These are phyloP conservation scores for Pochonia chlamydosporia DNA, from an alignment of 2,329 filamentous ascomycete genomes.

Conservation along the genomic window DNA sequence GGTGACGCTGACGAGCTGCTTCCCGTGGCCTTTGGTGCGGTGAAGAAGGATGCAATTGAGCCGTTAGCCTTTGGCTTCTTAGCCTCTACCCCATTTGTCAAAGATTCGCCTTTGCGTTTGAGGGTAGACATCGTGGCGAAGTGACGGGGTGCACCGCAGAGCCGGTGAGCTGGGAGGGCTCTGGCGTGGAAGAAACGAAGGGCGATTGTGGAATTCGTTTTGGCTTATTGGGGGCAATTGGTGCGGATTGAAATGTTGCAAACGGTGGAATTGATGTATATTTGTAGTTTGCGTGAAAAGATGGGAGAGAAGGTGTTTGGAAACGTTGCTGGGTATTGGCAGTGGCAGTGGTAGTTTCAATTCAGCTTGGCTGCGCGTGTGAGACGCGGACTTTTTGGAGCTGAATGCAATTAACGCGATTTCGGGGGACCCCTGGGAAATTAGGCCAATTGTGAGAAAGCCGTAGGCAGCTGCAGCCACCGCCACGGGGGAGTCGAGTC, in stretches of 20 bases:
- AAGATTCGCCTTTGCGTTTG: constrained; percentile 60
- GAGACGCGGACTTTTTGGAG: not conserved
- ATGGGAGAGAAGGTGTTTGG: not conserved
- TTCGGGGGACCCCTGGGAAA: no score
- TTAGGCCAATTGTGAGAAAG: no score
- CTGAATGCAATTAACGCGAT: no score
- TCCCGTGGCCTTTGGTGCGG: constrained; percentile 47
- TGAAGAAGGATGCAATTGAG: constrained; percentile 88
- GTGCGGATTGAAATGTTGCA: not conserved
- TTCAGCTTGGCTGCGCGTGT: not conserved
- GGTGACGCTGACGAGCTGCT: constrained; percentile 25
- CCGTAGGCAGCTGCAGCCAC: not conserved
- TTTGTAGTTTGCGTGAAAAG: not conserved
- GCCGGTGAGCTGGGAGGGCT: not conserved
- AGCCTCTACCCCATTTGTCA: constrained; percentile 38
- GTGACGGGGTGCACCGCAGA: not conserved
- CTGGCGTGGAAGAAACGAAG: constrained; percentile 13
- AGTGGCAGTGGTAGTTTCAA: not conserved
- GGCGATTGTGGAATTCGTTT: constrained; percentile 7
- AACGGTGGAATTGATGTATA: no score
- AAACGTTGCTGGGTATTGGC: no score
- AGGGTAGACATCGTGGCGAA: constrained; percentile 43
- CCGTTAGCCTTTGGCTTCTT: constrained; percentile 72
- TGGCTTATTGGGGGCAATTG: not conserved
- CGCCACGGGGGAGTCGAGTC: not conserved